Conservation (phyloP, 345 rosid species). For the Gossypium rotundifolium region DNA sequence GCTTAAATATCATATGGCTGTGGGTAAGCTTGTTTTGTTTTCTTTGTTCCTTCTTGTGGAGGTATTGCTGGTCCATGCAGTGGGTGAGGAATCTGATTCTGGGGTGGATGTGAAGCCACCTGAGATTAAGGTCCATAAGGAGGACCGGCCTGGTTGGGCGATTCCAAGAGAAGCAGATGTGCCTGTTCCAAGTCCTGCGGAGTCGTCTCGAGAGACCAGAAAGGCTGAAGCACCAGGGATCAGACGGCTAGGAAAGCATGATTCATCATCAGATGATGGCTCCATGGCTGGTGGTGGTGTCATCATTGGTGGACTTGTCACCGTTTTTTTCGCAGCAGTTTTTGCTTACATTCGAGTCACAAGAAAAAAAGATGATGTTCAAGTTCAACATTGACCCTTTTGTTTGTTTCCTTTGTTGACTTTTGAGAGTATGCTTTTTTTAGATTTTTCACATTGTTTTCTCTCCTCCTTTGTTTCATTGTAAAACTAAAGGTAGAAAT, state of each 20-base stretch:
- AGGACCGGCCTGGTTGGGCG: neutral
- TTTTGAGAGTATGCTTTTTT: neutral
- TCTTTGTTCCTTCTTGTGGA: slow-evolving; percentile 20
- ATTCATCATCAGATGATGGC: slow-evolving; percentile 27
- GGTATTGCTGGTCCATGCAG: slow-evolving; percentile 27
- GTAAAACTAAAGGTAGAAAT: neutral
- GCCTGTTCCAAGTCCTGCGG: slow-evolving; percentile 13
- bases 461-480: neutral
- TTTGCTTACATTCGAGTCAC: slow-evolving; percentile 63
- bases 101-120: slow-evolving; percentile 9
- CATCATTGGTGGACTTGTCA: slow-evolving; percentile 57
- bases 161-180: slow-evolving; percentile 16
- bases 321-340: slow-evolving; percentile 54
- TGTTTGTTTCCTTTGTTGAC: neutral
- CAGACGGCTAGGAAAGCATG: slow-evolving; percentile 43
- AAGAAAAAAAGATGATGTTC: slow-evolving; percentile 26
- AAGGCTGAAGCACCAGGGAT: slow-evolving; percentile 38
- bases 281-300: slow-evolving; percentile 62
- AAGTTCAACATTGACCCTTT: slow-evolving; percentile 8
- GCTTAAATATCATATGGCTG: neutral
- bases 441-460: neutral
- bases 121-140: slow-evolving; percentile 8
- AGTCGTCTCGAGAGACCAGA: neutral
- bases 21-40: slow-evolving; percentile 20
- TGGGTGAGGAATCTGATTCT: slow-evolving; percentile 18